phyloP scores from a whole-genome alignment of 2,329 filamentous ascomycete species.

The Didymella glomerata region DNA sequence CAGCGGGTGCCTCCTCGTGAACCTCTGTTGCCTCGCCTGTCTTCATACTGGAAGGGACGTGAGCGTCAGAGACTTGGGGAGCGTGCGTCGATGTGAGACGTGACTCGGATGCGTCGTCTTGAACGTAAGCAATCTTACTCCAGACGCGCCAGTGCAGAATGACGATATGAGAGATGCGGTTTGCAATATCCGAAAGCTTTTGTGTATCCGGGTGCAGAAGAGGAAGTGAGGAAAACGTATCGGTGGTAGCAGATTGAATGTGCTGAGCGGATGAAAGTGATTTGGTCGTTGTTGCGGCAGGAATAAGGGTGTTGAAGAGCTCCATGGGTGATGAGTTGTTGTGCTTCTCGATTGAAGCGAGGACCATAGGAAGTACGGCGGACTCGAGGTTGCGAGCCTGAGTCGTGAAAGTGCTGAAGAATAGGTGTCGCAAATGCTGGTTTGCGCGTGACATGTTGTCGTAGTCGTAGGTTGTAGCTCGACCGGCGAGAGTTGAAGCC shows the following conservation, averaged over 20 bases:
- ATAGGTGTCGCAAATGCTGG: constrained; percentile 45
- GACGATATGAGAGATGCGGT: constrained; percentile 81
- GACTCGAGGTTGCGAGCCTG: constrained; percentile 45
- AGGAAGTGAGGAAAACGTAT: constrained; percentile 33
- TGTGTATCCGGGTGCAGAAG: constrained; percentile 32
- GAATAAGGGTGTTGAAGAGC: constrained; percentile 55
- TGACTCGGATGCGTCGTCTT: constrained; percentile 25
- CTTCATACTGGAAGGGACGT: constrained; percentile 7
- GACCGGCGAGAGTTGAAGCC: constrained; percentile 48
- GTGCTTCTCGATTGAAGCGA: constrained; percentile 42
- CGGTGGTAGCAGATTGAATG: constrained; percentile 32
- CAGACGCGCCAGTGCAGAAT: constrained; percentile 92
- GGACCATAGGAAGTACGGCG: constrained; percentile 38
- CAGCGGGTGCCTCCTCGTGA: background rate
- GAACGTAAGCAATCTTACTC: constrained; percentile 74
- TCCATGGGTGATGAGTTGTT: constrained; percentile 52
- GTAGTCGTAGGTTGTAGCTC: constrained; percentile 38
- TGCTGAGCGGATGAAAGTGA: constrained; percentile 14
- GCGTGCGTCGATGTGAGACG: background rate
- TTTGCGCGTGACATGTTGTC: constrained; percentile 49
- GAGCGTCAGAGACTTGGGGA: background rate
- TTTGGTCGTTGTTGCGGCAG: constrained; percentile 25
- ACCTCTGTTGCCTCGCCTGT: constrained; percentile 9
- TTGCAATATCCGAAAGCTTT: constrained; percentile 72
- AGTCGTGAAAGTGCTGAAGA: constrained; percentile 43